Evolutionary conservation across 1,139 yeast genomes (phyloP).

Genomic region (Hyphopichia burtonii): DNA sequence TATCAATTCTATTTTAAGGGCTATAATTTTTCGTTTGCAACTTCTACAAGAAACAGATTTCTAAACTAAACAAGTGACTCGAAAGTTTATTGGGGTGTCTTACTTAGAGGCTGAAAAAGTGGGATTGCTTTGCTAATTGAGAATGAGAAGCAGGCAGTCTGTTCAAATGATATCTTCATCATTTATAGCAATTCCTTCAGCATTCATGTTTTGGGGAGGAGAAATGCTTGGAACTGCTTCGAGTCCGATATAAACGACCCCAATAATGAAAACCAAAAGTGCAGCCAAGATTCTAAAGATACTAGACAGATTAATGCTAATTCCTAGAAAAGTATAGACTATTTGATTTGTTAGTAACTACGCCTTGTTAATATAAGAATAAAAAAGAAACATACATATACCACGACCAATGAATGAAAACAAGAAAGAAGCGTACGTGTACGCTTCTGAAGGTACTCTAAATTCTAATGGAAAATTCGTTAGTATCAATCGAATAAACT

Average conservation of each 20-base stretch:
- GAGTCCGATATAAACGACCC: constrained; percentile 56
- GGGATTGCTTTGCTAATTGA: too few relatives aligned
- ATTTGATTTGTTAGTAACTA: constrained; percentile 17
- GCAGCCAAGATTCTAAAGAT: constrained; percentile 56
- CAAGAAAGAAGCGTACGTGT: constrained; percentile 73
- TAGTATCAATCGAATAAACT: constrained; percentile 8
- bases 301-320: constrained; percentile 60
- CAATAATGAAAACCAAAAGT: constrained; percentile 54
- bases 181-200: constrained; percentile 46
- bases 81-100: too few relatives aligned
- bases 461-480: constrained; percentile 41
- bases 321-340: constrained; percentile 68
- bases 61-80: too few relatives aligned
- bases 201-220: constrained; percentile 73
- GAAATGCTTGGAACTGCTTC: constrained; percentile 72
- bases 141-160: too few relatives aligned
- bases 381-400: constrained; percentile 55
- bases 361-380: too few relatives aligned
- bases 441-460: constrained; percentile 64
- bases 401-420: constrained; percentile 88
- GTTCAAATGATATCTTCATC: constrained; percentile 43
- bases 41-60: too few relatives aligned
- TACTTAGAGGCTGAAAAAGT: too few relatives aligned
- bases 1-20: too few relatives aligned
- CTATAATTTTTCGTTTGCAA: too few relatives aligned